phyloP scores from a whole-genome alignment of 768 basidiomycete genomes.

The Russula griseocarnosa region DNA sequence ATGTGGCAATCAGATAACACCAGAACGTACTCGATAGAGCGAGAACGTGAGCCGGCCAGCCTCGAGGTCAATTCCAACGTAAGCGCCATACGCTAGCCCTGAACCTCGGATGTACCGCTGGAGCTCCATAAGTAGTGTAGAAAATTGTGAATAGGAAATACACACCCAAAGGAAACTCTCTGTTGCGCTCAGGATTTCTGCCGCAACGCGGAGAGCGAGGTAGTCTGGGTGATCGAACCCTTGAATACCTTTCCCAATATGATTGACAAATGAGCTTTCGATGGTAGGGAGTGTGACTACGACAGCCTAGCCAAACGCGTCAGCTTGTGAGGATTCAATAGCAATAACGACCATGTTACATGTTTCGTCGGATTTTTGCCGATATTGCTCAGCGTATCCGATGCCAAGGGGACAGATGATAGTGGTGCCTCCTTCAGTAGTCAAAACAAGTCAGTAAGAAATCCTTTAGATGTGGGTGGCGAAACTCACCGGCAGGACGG shows the following conservation, averaged over 20 bases:
- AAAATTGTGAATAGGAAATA: neutral
- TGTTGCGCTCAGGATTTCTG: slow-evolving; percentile 85
- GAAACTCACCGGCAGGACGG: slow-evolving; percentile 52
- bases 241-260: slow-evolving; percentile 72
- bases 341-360: slow-evolving; percentile 40
- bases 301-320: slow-evolving; percentile 52
- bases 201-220: slow-evolving; percentile 78
- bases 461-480: neutral
- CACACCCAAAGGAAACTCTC: slow-evolving; percentile 93
- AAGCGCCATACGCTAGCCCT: slow-evolving; percentile 92
- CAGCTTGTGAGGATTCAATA: slow-evolving; percentile 4
- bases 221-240: slow-evolving; percentile 81
- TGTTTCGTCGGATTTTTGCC: slow-evolving; percentile 71
- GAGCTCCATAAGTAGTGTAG: slow-evolving; percentile 1
- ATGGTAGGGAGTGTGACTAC: slow-evolving; percentile 90
- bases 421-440: slow-evolving; percentile 50
- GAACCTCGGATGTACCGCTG: slow-evolving; percentile 89
- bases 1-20: neutral
- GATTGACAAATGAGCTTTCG: slow-evolving; percentile 83
- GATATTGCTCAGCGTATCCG: slow-evolving; percentile 65
- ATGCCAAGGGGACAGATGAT: slow-evolving; percentile 60
- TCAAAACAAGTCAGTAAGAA: slow-evolving; percentile 3
- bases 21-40: slow-evolving; percentile 64
- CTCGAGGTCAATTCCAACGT: slow-evolving; percentile 69
- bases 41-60: slow-evolving; percentile 71